A percentile compares a stretch with the other conserved stretches of the same genome.
Evolutionary conservation across 1,139 yeast genomes (phyloP).

Genomic region (Blastobotrys aristatus): DNA sequence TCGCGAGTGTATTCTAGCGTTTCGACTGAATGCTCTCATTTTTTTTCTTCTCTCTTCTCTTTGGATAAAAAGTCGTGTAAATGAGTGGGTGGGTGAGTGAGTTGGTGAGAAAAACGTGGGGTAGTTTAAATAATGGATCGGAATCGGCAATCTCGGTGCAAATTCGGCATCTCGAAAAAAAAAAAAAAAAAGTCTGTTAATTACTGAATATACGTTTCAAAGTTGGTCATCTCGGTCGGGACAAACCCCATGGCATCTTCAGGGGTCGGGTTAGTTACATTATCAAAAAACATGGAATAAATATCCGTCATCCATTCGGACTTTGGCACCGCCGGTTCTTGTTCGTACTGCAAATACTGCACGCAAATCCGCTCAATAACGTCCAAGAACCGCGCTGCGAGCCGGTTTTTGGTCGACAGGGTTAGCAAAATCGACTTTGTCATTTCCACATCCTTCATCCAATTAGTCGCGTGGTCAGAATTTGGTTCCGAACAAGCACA

Average conservation of each 20-base stretch:
- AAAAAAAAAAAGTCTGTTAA: not conserved
- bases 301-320: slow-evolving; percentile 32
- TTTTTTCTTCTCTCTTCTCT: too few relatives aligned
- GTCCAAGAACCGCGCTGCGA: slow-evolving; percentile 47
- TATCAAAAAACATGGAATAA: slow-evolving; percentile 30
- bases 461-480: slow-evolving; percentile 40
- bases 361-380: slow-evolving; percentile 45
- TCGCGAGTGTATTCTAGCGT: not conserved
- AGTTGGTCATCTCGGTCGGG: slow-evolving; percentile 4
- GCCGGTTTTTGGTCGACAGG: slow-evolving; percentile 42
- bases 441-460: slow-evolving; percentile 46
- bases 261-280: not conserved
- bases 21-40: not conserved
- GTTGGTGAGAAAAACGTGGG: not conserved
- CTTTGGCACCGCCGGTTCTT: slow-evolving; percentile 20
- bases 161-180: not conserved
- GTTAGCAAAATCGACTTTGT: slow-evolving; percentile 42
- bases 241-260: slow-evolving; percentile 5
- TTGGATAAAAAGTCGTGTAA: too few relatives aligned
- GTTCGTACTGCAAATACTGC: slow-evolving; percentile 23
- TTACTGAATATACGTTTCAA: not conserved
- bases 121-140: not conserved
- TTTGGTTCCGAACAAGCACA: slow-evolving; percentile 49
- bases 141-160: not conserved
- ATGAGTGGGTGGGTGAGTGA: not conserved